Evolutionary conservation across 768 basidiomycete genomes (phyloP).

Genomic region (Russula emetica): DNA sequence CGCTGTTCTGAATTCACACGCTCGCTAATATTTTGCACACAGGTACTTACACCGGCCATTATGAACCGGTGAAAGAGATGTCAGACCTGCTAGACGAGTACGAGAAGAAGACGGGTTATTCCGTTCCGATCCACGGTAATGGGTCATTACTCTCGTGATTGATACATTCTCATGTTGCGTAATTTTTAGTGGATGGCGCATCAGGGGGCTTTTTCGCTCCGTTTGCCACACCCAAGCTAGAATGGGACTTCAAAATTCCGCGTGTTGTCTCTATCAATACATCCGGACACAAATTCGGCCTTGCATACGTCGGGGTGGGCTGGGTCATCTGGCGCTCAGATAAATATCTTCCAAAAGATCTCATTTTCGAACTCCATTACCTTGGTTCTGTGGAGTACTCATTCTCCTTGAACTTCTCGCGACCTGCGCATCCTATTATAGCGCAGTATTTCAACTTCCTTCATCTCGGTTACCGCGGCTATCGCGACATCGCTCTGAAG

Average conservation of each 20-base stretch:
- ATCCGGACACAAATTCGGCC: constrained; percentile 58
- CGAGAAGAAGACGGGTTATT: constrained; percentile 43
- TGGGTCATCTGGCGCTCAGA: constrained; percentile 62
- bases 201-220: constrained; percentile 62
- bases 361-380: constrained; percentile 61
- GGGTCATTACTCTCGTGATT: neutral
- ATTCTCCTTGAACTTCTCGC: constrained; percentile 60
- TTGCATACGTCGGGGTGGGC: constrained; percentile 55
- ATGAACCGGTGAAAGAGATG: constrained; percentile 84
- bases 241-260: constrained; percentile 58
- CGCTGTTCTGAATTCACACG: neutral
- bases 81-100: constrained; percentile 62
- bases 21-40: neutral
- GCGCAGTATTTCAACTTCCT: constrained; percentile 62
- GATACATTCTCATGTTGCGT: constrained; percentile 8
- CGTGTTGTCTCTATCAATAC: constrained; percentile 58
- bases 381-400: constrained; percentile 66
- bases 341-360: constrained; percentile 57
- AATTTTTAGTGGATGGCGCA: constrained; percentile 48
- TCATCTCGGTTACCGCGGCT: constrained; percentile 56
- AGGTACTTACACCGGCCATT: constrained; percentile 51
- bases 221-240: constrained; percentile 49
- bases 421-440: constrained; percentile 57
- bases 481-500: constrained; percentile 43
- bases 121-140: constrained; percentile 42